Percentiles rank a stretch among this genome's conserved stretches.
Evolutionary conservation across 768 basidiomycete genomes (phyloP).

Genomic region (Boletus tomentosulus): DNA sequence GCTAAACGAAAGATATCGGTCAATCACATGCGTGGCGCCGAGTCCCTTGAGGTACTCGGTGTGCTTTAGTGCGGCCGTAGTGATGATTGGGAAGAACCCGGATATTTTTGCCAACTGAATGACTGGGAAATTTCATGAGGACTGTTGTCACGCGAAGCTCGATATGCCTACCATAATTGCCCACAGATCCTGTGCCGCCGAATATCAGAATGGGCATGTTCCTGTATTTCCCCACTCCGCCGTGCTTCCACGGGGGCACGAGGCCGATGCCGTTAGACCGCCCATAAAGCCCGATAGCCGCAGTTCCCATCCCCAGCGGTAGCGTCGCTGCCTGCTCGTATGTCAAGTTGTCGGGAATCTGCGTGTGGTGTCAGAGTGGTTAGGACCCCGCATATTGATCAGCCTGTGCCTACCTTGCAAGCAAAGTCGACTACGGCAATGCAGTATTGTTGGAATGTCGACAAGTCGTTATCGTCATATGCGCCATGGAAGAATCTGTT

Average conservation of each 20-base stretch:
- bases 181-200: slow-evolving; percentile 47
- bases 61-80: slow-evolving; percentile 33
- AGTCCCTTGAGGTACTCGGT: slow-evolving; percentile 33
- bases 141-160: slow-evolving; percentile 1
- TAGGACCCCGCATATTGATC: not conserved
- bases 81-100: slow-evolving; percentile 37
- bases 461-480: slow-evolving; percentile 35
- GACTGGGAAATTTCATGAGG: slow-evolving; percentile 24
- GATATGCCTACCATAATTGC: slow-evolving; percentile 42
- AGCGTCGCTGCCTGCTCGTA: slow-evolving; percentile 49
- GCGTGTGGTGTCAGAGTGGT: slow-evolving; percentile 7
- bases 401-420: slow-evolving; percentile 32
- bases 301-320: slow-evolving; percentile 46
- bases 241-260: slow-evolving; percentile 35
- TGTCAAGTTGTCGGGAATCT: slow-evolving; percentile 45
- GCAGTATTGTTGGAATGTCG: slow-evolving; percentile 44
- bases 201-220: slow-evolving; percentile 44
- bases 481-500: slow-evolving; percentile 39
- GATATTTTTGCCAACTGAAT: slow-evolving; percentile 40
- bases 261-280: slow-evolving; percentile 39
- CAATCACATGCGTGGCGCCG: slow-evolving; percentile 34
- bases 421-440: slow-evolving; percentile 38
- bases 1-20: slow-evolving; percentile 25
- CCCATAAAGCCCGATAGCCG: slow-evolving; percentile 48
- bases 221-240: slow-evolving; percentile 38